phyloP scores from a whole-genome alignment of 129 eudicot species.

The Ambrosia artemisiifolia region DNA sequence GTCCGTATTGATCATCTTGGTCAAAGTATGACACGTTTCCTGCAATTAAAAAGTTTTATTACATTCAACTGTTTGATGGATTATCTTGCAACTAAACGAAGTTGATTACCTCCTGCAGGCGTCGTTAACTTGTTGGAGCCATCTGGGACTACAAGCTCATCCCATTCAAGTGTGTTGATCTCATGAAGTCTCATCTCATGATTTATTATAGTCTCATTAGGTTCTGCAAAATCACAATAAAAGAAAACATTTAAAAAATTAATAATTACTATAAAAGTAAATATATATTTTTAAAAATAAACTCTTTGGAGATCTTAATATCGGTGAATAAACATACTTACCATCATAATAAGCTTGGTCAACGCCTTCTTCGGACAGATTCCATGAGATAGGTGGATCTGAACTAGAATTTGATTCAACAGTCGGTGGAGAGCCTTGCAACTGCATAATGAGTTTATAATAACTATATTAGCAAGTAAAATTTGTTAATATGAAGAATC shows the following conservation, averaged over 20 bases:
- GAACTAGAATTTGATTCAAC: conserved; percentile 57
- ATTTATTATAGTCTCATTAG: conserved; percentile 42
- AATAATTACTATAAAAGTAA: not conserved
- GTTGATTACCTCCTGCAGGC: conserved; percentile 50
- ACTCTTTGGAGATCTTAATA: conserved; percentile 3
- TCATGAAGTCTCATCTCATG: conserved; percentile 80
- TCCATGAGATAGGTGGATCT: conserved; percentile 55
- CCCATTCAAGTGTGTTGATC: conserved; percentile 96
- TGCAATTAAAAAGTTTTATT: conserved; percentile 17
- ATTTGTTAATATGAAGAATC: not conserved
- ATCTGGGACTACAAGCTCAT: conserved; percentile 72
- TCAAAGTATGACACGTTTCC: conserved; percentile 41
- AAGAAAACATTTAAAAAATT: not conserved
- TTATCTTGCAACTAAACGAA: not conserved
- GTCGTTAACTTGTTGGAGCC: conserved; percentile 41
- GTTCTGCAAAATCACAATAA: conserved; percentile 37
- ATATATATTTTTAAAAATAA: not conserved
- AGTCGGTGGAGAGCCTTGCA: conserved; percentile 76
- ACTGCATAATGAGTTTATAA: conserved; percentile 37
- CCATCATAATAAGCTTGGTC: conserved; percentile 39
- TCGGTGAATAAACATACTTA: conserved; percentile 12
- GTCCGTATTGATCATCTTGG: conserved; percentile 40
- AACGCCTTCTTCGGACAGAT: conserved; percentile 54
- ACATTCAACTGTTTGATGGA: conserved; percentile 9
- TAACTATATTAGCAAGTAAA: conserved; percentile 9